Base-by-base conservation (phyloP, 768 basidiomycete genomes). In the Thelephora ganbajun region DNA sequence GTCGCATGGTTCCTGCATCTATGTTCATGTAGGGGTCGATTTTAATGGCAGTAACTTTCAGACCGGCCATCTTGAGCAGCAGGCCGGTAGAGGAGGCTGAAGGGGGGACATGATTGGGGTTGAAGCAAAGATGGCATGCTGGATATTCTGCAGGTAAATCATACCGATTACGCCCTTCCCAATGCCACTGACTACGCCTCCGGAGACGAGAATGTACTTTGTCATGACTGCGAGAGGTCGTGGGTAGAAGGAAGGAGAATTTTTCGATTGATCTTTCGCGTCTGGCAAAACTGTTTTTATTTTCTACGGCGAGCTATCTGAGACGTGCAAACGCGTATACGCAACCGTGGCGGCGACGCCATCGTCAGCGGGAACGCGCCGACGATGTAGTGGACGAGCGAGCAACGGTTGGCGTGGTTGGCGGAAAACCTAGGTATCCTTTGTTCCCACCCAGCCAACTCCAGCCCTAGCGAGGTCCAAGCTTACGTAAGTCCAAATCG, bases 21-120 rank as follows among this genome's bases (percentile, higher is more conserved):
- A 99, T 97, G 68, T 99, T 99, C 94, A 99, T 98, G 57, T 99
- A 99, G 12, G 94, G 94, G 63, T 99, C 94, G 58, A 99, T 98
- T 69, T 99, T 99, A 73, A 99, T 97, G 11, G 94, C 88, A 6
- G 94, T 99, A 56, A 97, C 94, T 69, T 92, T 96, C 51, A 96
- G 73, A 43, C 94, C 94, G 34, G 83, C 80, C 39, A 89, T 97
- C 68, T 97, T 97, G 61, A 99, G 73, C 45, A 98, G 75, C 45
- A 98, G 71, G 50, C 94, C 94, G 5, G 94, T 97, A 44, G 93
- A 97, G 22, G 94, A 98, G 54, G 94, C 94, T 97, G 48, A 48
- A 54, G 53, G 54, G 48, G 54, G 51, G 47, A 52, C 19, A 44
- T 41, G 3, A 16, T 45, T 33, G 6, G 6, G 39, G 43, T 19